Evolutionary conservation across 345 rosid species (phyloP).

Genomic region (Atalantia buxifolia): DNA sequence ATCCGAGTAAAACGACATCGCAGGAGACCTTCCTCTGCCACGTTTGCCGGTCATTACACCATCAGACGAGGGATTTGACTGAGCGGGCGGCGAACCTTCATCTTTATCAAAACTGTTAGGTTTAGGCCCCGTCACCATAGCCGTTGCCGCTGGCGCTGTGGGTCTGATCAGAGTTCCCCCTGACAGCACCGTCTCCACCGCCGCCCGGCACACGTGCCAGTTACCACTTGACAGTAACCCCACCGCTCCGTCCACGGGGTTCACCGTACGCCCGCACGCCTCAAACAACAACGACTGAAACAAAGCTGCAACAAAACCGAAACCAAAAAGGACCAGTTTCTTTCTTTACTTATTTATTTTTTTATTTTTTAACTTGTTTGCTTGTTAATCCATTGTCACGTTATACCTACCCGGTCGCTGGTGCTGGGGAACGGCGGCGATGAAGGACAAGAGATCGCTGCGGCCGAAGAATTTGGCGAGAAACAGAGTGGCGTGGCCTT

Average conservation of each 20-base stretch:
- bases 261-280: conserved; percentile 65
- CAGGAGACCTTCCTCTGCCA: conserved; percentile 17
- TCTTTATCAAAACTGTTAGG: neutral
- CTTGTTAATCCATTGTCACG: no score
- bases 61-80: conserved; percentile 16
- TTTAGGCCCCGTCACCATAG: conserved; percentile 13
- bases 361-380: no score
- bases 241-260: conserved; percentile 60
- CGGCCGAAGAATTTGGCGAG: conserved; percentile 66
- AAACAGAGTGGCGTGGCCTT: conserved; percentile 58
- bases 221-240: conserved; percentile 56
- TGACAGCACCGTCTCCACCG: conserved; percentile 46
- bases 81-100: conserved; percentile 24
- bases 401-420: conserved; percentile 45
- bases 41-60: conserved; percentile 5
- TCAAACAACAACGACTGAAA: conserved; percentile 57
- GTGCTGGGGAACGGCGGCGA: conserved; percentile 50
- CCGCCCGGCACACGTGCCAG: conserved; percentile 55
- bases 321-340: no score
- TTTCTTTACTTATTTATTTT: no score
- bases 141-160: neutral
- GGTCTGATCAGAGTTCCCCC: conserved; percentile 40
- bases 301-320: conserved; percentile 31
- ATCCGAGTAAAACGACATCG: conserved; percentile 29
- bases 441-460: conserved; percentile 43